Percentiles rank a stretch among this genome's conserved stretches.
phyloP scores from a whole-genome alignment of 73 alveolate genomes.

The Paramecium caudatum region DNA sequence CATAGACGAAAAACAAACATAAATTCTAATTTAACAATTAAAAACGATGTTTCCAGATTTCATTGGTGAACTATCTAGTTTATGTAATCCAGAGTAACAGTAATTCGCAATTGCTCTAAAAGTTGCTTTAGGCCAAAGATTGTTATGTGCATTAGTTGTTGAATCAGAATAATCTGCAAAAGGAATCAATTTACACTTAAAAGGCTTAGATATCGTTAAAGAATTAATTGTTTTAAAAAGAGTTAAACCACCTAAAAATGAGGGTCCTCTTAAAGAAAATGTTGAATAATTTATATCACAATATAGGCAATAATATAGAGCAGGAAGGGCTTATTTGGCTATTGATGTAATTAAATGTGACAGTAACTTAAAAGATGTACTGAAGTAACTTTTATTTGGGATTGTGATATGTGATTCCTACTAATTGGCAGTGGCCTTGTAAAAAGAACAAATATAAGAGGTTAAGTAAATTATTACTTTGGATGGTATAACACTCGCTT shows the following conservation, averaged over 20 bases:
- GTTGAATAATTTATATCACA: slow-evolving; percentile 13
- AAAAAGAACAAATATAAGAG: slow-evolving; percentile 7
- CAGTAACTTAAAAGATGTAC: neutral
- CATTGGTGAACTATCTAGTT: slow-evolving; percentile 23
- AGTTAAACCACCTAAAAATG: neutral
- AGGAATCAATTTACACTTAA: slow-evolving; percentile 5
- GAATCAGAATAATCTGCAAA: slow-evolving; percentile 25
- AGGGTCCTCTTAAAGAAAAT: neutral
- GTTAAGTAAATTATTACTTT: slow-evolving; percentile 36
- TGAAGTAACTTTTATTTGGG: neutral
- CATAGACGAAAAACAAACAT: slow-evolving; percentile 35
- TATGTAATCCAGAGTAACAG: slow-evolving; percentile 42
- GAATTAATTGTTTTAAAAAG: neutral
- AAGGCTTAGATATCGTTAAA: slow-evolving; percentile 13
- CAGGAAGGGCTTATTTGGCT: slow-evolving; percentile 55
- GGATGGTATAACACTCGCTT: slow-evolving; percentile 29
- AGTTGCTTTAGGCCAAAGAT: slow-evolving; percentile 41
- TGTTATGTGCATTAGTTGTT: slow-evolving; percentile 33
- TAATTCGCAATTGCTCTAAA: slow-evolving; percentile 34
- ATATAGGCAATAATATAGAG: neutral
- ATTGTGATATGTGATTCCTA: slow-evolving; percentile 2
- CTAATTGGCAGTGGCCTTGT: neutral
- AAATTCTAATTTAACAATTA: neutral
- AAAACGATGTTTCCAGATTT: slow-evolving; percentile 24
- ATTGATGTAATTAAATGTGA: slow-evolving; percentile 30